These are phyloP conservation scores for Jacaranda copaia DNA, from an alignment of 257 asterid genomes.

Conservation along the genomic window DNA sequence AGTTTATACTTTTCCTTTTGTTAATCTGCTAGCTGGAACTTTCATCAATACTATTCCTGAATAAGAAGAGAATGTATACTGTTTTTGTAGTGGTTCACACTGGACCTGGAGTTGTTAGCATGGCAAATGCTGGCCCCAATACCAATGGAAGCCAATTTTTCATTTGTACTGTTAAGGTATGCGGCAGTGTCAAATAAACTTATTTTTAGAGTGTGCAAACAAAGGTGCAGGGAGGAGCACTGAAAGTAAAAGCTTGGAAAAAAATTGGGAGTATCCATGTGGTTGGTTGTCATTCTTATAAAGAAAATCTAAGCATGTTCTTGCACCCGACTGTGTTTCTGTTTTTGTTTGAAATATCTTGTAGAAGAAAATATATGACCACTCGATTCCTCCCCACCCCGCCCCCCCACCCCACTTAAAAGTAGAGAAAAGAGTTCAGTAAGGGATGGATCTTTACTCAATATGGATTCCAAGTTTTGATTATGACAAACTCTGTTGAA, in stretches of 20 bases:
- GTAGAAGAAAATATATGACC: too few species aligned
- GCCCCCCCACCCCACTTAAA: slow-evolving; percentile 9
- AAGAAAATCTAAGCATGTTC: slow-evolving; percentile 11
- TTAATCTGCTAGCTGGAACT: slow-evolving; percentile 12
- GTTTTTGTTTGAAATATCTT: slow-evolving; percentile 1
- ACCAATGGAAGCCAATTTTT: slow-evolving; percentile 99
- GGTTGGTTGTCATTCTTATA: not conserved
- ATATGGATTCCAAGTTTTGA: not conserved
- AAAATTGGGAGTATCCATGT: not conserved
- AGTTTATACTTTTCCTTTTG: slow-evolving; percentile 45
- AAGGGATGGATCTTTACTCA: not conserved
- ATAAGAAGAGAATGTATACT: slow-evolving; percentile 19
- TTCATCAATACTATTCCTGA: slow-evolving; percentile 21
- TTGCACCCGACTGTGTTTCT: slow-evolving; percentile 13
- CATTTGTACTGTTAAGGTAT: slow-evolving; percentile 92
- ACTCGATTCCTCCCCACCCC: too few species aligned
- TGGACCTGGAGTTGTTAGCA: slow-evolving; percentile 97
- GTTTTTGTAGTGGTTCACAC: slow-evolving; percentile 76
- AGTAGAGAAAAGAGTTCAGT: not conserved
- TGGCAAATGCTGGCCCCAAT: slow-evolving; percentile 99
- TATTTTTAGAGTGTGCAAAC: not conserved
- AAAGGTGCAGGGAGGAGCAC: slow-evolving; percentile 2
- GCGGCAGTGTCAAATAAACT: slow-evolving; percentile 19
- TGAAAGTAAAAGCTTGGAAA: not conserved
- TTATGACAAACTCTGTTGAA: not conserved